Evolutionary conservation across 139 green algal species (phyloP), one percentile per base, ranked within the genome.

Genomic region (Volvox reticuliferus): DNA sequence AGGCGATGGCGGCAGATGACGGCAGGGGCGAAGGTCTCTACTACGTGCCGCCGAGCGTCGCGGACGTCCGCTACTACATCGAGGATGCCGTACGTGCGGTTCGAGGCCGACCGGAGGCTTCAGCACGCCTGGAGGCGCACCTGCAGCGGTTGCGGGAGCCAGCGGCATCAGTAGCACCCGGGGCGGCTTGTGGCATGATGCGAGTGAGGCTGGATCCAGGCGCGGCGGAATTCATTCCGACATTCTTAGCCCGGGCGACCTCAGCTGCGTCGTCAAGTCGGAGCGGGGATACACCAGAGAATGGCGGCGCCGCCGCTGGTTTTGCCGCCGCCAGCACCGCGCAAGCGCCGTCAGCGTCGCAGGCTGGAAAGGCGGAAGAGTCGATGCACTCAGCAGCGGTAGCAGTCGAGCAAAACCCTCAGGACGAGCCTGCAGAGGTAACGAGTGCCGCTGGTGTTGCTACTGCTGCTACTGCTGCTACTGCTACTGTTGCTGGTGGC

Each of bases 1-100:
- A 85, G 76, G 76, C 36, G 71, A 32, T 63, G 73, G 83, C 33
- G 12, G n/a, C 33, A 0, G 55, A 67, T 26, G 44, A 6, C 55
- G 33, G 79, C 24, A 22, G 79, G 2, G 16, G 75, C 32, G 75
- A 30, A 18, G 33, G 26, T 65, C 86, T 90, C 14, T 6, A 22
- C 32, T 90, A 90, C 71, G 3, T 5, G 2, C 86, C 86, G 35
- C 32, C 75, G 1, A 77, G 30, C 73, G 22, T 33, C 55, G 55
- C 30, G 1, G 86, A 84, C 75, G 32, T 90, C 0, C 12, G 19
- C 30, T 76, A 37, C 32, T 85, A 67, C 55, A 85, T 86, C 14
- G 87, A 86, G 37, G 75, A 86, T 33, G 87, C 87, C 30, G 61
- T 83, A 81, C 32, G 61, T 1, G 87, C 87, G 2, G 87, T 91